Evolutionary conservation across 2,329 filamentous ascomycete genomes (phyloP), one percentile per base, ranked within the genome.

Genomic region (Coniochaeta prunicola): DNA sequence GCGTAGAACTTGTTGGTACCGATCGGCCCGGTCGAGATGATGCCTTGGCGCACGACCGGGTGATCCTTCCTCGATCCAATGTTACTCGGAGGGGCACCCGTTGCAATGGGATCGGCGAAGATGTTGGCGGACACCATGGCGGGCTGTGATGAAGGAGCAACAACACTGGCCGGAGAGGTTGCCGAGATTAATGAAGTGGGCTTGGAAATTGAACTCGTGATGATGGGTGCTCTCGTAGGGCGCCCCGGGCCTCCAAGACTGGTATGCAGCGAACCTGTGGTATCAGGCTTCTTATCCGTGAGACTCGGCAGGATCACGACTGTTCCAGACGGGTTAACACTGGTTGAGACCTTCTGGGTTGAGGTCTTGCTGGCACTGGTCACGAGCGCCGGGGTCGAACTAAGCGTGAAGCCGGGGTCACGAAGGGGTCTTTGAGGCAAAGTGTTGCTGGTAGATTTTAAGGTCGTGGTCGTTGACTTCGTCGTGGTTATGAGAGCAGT

Each of bases 1-100:
- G 87, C 80, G 65, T 90, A 91, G 70, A 92, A 92, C 67, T 90
- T 92, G 77, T 92, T 93, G 26, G 90, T 93, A 56, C 84, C 77
- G 53, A 90, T 74, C 3, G 87, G 84, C 0, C 70, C 69, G 1
- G 72, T 65, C 17, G 76, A 70, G 33, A 65, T 69, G 40, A 88
- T 76, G 6, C 82, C 83, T 24, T 76, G 69, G 15, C 82, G 77
- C 42, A 80, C 73, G 28, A 83, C 82, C 0, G 86, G 86, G 63
- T 89, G 86, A 63, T 87, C 82, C 21, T 74, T 65, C 30, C 76
- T 76, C 42, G 73, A 70, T 9, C 67, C 57, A 55, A 88, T 80
- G 31, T 73, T 70, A 0, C 75, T 66, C 1, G 80, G 77, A 3
- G 84, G 83, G 12, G 79, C 70, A 60, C 72, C 75, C 1, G 78